phyloP scores from a whole-genome alignment of 202 grass and related monocot genomes.

The Dendrocalamus latiflorus region DNA sequence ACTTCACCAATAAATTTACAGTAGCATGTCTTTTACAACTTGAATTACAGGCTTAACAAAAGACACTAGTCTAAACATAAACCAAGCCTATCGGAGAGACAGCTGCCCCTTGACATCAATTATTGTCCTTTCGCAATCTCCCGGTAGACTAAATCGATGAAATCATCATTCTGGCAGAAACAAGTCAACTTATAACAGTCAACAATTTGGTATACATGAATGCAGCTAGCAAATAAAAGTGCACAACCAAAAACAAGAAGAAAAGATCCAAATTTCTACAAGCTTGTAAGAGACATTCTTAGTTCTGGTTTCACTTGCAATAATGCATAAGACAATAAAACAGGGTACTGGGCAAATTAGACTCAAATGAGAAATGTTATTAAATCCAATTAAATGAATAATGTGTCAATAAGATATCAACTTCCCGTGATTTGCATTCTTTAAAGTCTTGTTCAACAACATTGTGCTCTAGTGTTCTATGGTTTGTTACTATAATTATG shows the following conservation, averaged over 20 bases:
- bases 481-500: too few relatives aligned
- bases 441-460: too few relatives aligned
- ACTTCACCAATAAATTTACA: constrained; percentile 34
- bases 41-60: background rate
- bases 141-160: constrained; percentile 47
- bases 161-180: constrained; percentile 43
- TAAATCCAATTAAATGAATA: background rate
- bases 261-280: background rate
- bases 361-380: background rate
- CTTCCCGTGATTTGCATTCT: background rate
- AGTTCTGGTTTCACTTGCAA: background rate
- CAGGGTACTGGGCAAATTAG: background rate
- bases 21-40: background rate
- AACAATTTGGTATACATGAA: background rate
- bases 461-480: too few relatives aligned
- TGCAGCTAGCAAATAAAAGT: background rate
- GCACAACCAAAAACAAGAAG: background rate
- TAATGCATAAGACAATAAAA: background rate
- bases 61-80: background rate
- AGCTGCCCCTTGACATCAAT: background rate
- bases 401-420: background rate
- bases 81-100: background rate
- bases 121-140: constrained; percentile 44
- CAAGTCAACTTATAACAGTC: background rate
- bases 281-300: background rate